Base-by-base conservation (phyloP, 352 stramenopile species). In the Globisporangium carolinianum region DNA sequence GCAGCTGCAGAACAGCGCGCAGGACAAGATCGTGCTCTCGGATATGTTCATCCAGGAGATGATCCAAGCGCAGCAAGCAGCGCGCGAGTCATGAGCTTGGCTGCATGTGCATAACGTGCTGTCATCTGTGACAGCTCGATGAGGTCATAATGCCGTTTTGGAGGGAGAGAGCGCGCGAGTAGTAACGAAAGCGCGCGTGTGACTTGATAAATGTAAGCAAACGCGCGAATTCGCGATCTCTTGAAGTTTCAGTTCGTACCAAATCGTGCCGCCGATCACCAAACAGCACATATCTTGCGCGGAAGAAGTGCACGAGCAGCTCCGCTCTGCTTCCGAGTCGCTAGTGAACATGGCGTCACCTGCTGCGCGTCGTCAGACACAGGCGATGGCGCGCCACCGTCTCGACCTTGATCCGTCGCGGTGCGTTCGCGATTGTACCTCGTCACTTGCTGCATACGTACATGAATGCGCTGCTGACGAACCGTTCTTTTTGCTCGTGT, bases 21-120 rank as follows among this genome's bases (percentile, higher is more conserved):
- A 94, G 63, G 80, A 94, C 71, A 94, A 92, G 65, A 89, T 92
- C 60, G 76, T 91, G 59, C 75, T 91, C 41, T 89, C 80, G n/a
- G 78, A 89, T 64, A 69, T 76, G 60, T 94, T 92, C 66, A 91
- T 92, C 60, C 82, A 94, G 67, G 73, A 90, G 61, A 81, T 92
- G 59, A 89, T 92, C 61, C 70, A 88, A 53, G 78, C 82, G 18
- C 82, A 92, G 58, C 80, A 92, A 60, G 76, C 72, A 11, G 84
- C 84, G 45, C 75, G 83, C 47, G 83, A 94, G 60, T 91, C 82
- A 18, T 93, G 81, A 72, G 47, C 24, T 32, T 32, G 24, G 24
- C 24, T 32, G 24, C n/a, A 15, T 47, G 42, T 47, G 42, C 17
- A n/a, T 32, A 32, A 32, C 24, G 24, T 32, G 24, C 24, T 32